Conservation (phyloP, 495 filamentous ascomycete species). For the Podospora pseudocomata region DNA sequence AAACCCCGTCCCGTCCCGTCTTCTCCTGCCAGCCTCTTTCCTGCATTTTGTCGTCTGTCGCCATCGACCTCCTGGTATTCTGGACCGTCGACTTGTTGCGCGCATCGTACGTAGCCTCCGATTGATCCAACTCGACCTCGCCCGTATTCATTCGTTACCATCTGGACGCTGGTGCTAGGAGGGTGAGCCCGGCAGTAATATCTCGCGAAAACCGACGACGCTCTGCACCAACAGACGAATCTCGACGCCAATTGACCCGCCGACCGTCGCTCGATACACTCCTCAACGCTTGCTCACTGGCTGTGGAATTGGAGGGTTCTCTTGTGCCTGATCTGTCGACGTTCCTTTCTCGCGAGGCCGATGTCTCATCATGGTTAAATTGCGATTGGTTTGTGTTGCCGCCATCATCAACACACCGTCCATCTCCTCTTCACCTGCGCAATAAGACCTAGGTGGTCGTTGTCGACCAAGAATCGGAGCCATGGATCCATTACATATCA, state of each 20-base stretch:
- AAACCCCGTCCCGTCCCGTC: conserved; percentile 18
- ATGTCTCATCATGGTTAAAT: conserved; percentile 50
- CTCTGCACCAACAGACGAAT: background rate
- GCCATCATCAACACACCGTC: conserved; percentile 26
- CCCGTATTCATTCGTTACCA: background rate
- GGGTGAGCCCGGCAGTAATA: background rate
- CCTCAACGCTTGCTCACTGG: background rate
- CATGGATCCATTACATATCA: conserved; percentile 55
- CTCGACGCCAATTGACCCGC: background rate
- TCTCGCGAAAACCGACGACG: background rate
- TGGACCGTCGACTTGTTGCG: background rate
- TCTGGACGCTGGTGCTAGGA: background rate
- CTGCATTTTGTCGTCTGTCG: conserved; percentile 14
- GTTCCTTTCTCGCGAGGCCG: conserved; percentile 5
- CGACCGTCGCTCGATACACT: background rate
- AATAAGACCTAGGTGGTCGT: conserved; percentile 31
- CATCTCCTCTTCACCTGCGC: conserved; percentile 32
- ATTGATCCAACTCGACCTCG: background rate
- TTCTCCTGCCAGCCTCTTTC: conserved; percentile 11
- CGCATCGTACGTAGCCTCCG: background rate
- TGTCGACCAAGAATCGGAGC: conserved; percentile 19
- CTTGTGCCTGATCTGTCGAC: background rate
- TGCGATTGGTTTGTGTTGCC: conserved; percentile 35
- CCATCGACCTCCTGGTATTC: conserved; percentile 3
- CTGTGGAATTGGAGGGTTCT: background rate